These are phyloP conservation scores for Emericellopsis atlantica DNA, from an alignment of 2,329 filamentous ascomycete genomes.

Conservation along the genomic window DNA sequence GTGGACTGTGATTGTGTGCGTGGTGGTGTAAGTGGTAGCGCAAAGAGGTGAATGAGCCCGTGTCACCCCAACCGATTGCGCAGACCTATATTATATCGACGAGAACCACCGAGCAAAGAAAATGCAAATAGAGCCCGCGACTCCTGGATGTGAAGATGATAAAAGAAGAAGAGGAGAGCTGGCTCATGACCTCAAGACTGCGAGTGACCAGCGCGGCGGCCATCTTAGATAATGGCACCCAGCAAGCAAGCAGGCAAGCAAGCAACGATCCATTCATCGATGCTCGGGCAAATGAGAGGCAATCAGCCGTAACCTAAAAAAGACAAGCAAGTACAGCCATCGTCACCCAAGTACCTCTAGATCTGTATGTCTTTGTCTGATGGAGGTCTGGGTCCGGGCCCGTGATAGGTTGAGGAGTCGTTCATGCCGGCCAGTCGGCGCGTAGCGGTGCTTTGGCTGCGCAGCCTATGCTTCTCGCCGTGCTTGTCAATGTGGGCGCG, in stretches of 20 bases:
- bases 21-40: slow-evolving; percentile 1
- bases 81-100: no score
- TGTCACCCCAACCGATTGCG: no score
- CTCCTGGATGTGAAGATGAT: neutral
- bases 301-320: neutral
- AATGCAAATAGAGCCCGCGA: neutral
- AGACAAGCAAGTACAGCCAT: neutral
- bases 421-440: slow-evolving; percentile 3
- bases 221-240: neutral
- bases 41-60: neutral
- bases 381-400: slow-evolving; percentile 1
- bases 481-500: no score
- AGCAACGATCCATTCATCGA: neutral
- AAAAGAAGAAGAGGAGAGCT: neutral
- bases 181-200: neutral
- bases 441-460: slow-evolving; percentile 1
- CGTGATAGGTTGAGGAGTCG: slow-evolving; percentile 1
- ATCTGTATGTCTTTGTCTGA: slow-evolving; percentile 3
- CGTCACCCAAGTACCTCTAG: slow-evolving; percentile 1
- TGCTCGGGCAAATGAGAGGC: neutral
- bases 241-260: neutral
- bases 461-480: no score
- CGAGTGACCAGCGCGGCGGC: neutral
- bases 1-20: neutral
- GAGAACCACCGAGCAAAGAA: no score